These are phyloP conservation scores for Irpex sp. DNA, from an alignment of 1,284 basidiomycete genomes.

Conservation along the genomic window DNA sequence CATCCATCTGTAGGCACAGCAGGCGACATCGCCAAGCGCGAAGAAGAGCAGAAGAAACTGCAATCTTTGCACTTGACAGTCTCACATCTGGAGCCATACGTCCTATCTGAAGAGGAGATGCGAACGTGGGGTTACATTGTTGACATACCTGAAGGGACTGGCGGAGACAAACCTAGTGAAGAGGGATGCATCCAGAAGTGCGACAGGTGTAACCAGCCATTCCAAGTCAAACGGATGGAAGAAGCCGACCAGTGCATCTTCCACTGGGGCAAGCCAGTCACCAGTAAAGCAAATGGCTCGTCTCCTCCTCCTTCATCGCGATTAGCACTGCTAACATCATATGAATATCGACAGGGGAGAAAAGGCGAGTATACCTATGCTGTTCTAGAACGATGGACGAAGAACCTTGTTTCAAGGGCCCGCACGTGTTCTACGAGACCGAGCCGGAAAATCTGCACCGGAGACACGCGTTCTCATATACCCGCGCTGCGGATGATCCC, in stretches of 20 bases:
- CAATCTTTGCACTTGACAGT: slow-evolving; percentile 52
- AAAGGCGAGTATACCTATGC: slow-evolving; percentile 58
- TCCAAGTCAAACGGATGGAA: slow-evolving; percentile 56
- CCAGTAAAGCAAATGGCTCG: slow-evolving; percentile 49
- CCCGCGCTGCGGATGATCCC: slow-evolving; percentile 24
- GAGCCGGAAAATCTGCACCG: slow-evolving; percentile 65
- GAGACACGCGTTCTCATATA: slow-evolving; percentile 66
- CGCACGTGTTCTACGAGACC: slow-evolving; percentile 76
- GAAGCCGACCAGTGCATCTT: slow-evolving; percentile 64
- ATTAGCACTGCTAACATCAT: neutral
- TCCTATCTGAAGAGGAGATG: slow-evolving; percentile 57
- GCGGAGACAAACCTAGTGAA: slow-evolving; percentile 57
- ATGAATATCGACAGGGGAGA: slow-evolving; percentile 47
- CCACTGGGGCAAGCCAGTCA: slow-evolving; percentile 78
- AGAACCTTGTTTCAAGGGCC: slow-evolving; percentile 61
- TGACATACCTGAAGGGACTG: slow-evolving; percentile 58
- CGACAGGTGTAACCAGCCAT: slow-evolving; percentile 70
- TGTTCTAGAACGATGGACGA: slow-evolving; percentile 55
- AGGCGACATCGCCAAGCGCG: slow-evolving; percentile 52
- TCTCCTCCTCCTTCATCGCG: slow-evolving; percentile 9
- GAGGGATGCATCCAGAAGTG: slow-evolving; percentile 68
- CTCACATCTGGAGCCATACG: slow-evolving; percentile 47
- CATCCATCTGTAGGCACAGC: slow-evolving; percentile 83
- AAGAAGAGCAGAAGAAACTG: slow-evolving; percentile 54
- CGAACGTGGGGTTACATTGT: slow-evolving; percentile 66